Conservation (phyloP, 805 yeast genomes). For the Metschnikowia santaceciliae region DNA sequence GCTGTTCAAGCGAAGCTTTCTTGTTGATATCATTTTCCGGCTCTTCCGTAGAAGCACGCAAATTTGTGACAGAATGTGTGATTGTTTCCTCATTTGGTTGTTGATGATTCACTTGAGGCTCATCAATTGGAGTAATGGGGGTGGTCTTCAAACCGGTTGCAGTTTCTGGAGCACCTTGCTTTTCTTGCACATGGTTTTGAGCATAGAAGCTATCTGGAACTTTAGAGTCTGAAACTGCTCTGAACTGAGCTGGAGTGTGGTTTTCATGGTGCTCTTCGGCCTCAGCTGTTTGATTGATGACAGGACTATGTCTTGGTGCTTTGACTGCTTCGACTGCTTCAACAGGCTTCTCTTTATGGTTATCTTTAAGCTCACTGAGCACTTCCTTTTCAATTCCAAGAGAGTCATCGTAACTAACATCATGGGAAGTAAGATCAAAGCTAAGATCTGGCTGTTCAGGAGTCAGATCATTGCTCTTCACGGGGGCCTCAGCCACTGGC, state of each 20-base stretch:
- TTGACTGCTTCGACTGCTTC: not conserved
- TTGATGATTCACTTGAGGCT: not conserved
- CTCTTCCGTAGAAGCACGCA: not conserved
- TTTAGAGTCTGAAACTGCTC: slow-evolving; percentile 1
- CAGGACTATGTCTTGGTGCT: not conserved
- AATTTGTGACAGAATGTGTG: not conserved
- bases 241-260: not conserved
- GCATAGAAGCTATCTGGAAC: not conserved
- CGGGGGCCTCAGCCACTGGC: not conserved
- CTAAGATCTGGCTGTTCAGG: slow-evolving; percentile 27
- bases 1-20: not conserved
- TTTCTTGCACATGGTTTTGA: not conserved
- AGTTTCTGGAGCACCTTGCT: not conserved
- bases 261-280: not conserved
- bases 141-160: not conserved
- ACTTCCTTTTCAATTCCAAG: slow-evolving; percentile 34
- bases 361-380: slow-evolving; percentile 17
- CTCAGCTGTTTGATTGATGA: not conserved
- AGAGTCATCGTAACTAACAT: slow-evolving; percentile 37
- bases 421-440: slow-evolving; percentile 38
- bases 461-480: not conserved
- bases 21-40: not conserved
- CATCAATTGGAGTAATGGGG: not conserved
- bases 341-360: not conserved
- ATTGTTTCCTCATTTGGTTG: not conserved